phyloP scores from a whole-genome alignment of 208 protist genomes.

The Herpetomonas muscarum region DNA sequence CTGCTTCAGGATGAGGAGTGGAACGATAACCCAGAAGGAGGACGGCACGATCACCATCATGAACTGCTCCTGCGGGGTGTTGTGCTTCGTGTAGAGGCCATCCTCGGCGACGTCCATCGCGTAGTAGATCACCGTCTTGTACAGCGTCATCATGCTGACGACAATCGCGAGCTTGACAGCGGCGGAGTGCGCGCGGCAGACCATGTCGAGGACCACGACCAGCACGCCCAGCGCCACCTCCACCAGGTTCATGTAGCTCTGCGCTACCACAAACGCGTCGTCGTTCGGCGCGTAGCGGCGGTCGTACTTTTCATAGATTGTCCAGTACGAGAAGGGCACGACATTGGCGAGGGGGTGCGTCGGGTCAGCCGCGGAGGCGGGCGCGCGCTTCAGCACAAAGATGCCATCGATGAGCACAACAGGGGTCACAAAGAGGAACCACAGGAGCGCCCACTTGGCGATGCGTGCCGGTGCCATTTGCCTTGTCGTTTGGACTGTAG shows the following conservation, averaged over 20 bases:
- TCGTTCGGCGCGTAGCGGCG: slow-evolving; percentile 71
- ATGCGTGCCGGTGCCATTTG: slow-evolving; percentile 33
- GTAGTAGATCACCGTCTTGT: slow-evolving; percentile 82
- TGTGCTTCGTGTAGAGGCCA: slow-evolving; percentile 66
- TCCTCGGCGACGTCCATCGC: slow-evolving; percentile 55
- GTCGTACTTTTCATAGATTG: slow-evolving; percentile 69
- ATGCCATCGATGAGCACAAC: slow-evolving; percentile 63
- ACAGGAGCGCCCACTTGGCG: slow-evolving; percentile 46
- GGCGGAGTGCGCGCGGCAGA: slow-evolving; percentile 1
- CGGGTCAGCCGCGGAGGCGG: slow-evolving; percentile 1
- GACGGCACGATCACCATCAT: slow-evolving; percentile 51
- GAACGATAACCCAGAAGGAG: slow-evolving; percentile 63
- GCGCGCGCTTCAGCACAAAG: slow-evolving; percentile 62
- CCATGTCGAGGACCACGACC: slow-evolving; percentile 24
- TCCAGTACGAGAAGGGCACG: slow-evolving; percentile 58
- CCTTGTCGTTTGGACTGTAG: neutral
- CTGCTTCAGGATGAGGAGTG: slow-evolving; percentile 35
- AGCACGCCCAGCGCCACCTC: slow-evolving; percentile 56
- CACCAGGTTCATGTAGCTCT: slow-evolving; percentile 74
- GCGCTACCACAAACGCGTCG: slow-evolving; percentile 80
- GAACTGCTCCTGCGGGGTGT: slow-evolving; percentile 37
- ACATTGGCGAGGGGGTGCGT: slow-evolving; percentile 47
- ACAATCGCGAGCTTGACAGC: slow-evolving; percentile 47
- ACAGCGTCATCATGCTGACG: slow-evolving; percentile 67
- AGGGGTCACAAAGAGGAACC: slow-evolving; percentile 50